phyloP scores from a whole-genome alignment of 345 rosid species.

The Sisymbrium irio region DNA sequence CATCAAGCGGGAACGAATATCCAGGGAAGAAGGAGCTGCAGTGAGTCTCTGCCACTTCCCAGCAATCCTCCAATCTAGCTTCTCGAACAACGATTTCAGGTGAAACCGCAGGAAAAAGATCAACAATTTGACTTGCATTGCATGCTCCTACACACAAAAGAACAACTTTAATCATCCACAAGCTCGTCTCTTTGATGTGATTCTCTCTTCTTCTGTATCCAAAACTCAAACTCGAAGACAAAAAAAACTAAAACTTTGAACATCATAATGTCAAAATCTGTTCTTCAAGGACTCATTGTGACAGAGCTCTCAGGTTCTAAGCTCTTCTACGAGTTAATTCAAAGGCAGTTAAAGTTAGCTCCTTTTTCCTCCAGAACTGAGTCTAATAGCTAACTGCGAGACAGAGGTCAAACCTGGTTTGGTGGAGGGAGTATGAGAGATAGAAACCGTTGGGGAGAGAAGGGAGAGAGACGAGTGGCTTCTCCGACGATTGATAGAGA shows the following conservation, averaged over 20 bases:
- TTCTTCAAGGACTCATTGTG: not conserved
- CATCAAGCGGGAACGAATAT: conserved; percentile 79
- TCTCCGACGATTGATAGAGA: conserved; percentile 37
- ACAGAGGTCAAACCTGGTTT: conserved; percentile 46
- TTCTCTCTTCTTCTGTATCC: not conserved
- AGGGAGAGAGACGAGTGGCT: conserved; percentile 28
- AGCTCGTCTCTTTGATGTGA: not conserved
- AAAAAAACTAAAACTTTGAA: not conserved
- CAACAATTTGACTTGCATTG: conserved; percentile 79
- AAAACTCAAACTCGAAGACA: not conserved
- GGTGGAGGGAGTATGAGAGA: conserved; percentile 24
- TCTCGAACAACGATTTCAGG: conserved; percentile 88
- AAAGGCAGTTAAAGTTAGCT: not conserved
- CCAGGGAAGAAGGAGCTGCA: conserved; percentile 89
- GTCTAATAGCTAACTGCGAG: not conserved
- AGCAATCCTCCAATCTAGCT: conserved; percentile 87
- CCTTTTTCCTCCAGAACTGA: not conserved
- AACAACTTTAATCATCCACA: not conserved
- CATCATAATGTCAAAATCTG: not conserved
- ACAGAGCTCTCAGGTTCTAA: not conserved
- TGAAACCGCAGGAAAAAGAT: conserved; percentile 62
- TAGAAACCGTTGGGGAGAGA: conserved; percentile 38
- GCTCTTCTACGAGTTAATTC: no score
- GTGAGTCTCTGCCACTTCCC: conserved; percentile 99
- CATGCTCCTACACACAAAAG: conserved; percentile 47